phyloP scores from a whole-genome alignment of 164 flowering plant genomes.

The Stephania cephalantha region DNA sequence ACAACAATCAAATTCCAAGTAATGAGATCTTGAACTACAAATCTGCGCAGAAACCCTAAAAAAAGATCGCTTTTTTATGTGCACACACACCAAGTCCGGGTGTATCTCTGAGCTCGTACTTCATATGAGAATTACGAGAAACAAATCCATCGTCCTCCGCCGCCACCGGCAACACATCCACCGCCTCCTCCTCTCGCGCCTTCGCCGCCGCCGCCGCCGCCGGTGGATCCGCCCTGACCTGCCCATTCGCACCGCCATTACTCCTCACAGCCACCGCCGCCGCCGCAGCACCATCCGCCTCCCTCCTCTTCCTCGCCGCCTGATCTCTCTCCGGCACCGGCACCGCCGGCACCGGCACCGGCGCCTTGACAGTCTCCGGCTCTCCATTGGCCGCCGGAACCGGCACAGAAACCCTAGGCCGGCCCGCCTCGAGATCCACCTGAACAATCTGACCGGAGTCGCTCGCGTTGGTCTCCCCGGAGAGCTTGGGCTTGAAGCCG shows the following conservation, averaged over 20 bases:
- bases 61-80: not conserved
- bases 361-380: conserved; percentile 23
- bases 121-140: conserved; percentile 67
- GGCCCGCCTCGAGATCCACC: conserved; percentile 71
- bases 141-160: conserved; percentile 60
- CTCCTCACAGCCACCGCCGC: conserved; percentile 18
- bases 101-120: conserved; percentile 86
- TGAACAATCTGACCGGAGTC: conserved; percentile 58
- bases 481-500: conserved; percentile 77
- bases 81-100: conserved; percentile 81
- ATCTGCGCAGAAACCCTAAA: not conserved
- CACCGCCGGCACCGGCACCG: conserved; percentile 1
- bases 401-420: conserved; percentile 17
- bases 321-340: conserved; percentile 29
- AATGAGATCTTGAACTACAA: not conserved
- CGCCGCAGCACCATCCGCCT: conserved; percentile 33
- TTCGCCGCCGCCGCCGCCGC: conserved; percentile 13
- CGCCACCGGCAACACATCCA: conserved; percentile 46
- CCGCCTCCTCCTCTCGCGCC: conserved; percentile 36
- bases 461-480: conserved; percentile 77
- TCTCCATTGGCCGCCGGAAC: conserved; percentile 36
- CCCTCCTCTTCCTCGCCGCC: conserved; percentile 53
- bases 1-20: not conserved
- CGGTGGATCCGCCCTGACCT: conserved; percentile 19
- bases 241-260: conserved; percentile 29